phyloP scores from a whole-genome alignment of 2,329 filamentous ascomycete genomes.

The Phialemoniopsis sp. region DNA sequence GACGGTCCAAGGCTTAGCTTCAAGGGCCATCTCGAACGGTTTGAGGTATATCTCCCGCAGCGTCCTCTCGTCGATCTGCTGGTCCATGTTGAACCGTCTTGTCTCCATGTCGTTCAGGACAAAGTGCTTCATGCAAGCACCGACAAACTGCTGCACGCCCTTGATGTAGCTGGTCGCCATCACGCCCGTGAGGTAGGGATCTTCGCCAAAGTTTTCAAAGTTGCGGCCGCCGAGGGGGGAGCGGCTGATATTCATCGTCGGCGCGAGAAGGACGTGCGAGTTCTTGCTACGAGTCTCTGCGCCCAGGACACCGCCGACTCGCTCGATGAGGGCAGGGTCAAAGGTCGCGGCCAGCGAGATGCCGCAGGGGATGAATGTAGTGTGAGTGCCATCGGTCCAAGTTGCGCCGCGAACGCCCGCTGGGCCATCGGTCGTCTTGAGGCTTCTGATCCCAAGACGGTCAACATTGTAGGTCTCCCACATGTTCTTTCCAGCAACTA shows the following conservation, averaged over 20 bases:
- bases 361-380: conserved; percentile 12
- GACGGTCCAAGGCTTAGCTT: conserved; percentile 47
- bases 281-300: conserved; percentile 56
- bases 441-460: conserved; percentile 9
- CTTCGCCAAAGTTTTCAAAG: conserved; percentile 62
- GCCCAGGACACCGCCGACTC: conserved; percentile 56
- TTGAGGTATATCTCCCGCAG: conserved; percentile 60
- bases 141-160: conserved; percentile 23
- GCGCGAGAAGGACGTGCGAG: conserved; percentile 53
- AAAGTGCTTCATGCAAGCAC: conserved; percentile 27
- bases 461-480: conserved; percentile 11
- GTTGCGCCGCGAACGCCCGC: conserved; percentile 14
- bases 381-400: conserved; percentile 11
- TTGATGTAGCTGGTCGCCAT: conserved; percentile 22
- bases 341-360: conserved; percentile 56
- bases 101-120: conserved; percentile 45
- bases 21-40: conserved; percentile 58
- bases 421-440: conserved; percentile 13
- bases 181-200: conserved; percentile 25
- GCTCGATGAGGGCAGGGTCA: conserved; percentile 59
- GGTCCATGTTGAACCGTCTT: conserved; percentile 40
- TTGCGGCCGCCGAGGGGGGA: conserved; percentile 59
- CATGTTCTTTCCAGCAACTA: too few species aligned
- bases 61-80: conserved; percentile 45
- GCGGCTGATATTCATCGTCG: conserved; percentile 55